Evolutionary conservation across 257 asterid genomes (phyloP), one percentile per base, ranked within the genome.

Genomic region (Ophiorrhiza pumila): DNA sequence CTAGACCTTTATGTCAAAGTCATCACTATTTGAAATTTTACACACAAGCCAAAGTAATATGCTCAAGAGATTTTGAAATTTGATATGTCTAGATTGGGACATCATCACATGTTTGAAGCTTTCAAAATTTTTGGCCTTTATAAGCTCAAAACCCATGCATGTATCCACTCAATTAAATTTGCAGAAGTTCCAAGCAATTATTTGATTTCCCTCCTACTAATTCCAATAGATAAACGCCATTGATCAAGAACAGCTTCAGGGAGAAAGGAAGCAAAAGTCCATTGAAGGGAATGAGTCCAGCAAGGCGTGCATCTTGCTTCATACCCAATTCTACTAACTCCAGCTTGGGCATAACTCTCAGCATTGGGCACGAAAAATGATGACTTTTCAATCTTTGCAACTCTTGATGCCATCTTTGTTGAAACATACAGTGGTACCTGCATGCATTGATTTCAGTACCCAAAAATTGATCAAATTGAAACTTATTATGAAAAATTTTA

Each of bases 381-480:
- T 3, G 96, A 55, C 78, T 77, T 85, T 75, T 82, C 85, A 37
- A 87, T 84, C 59, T 15, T 57, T 62, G 93, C 97, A n/a, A 92
- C 89, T 55, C 74, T 75, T n/a, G 96, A 82, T 42, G 86, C 80
- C 98, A 91, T 94, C 55, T 73, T 83, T 0, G 97, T 94, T 14
- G 81, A 82, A 41, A 94, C 95, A 60, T 89, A 91, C 12, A 94
- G 68, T 35, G 98, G 98, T 39, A 94, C 96, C 96, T 93, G 66
- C 5, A 55, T 5, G 10, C 7, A 15, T 34, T 34, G 7, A 50
- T 13, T 31, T 71, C 55, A 45, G 12, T 41, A 41, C 50, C 22
- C 25, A 22, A 45, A 20, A 55, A 2, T 3, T 4, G 23, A 1
- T 3, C 1, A 50, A 50, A 1, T 53, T 29, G 15, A 37, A 32